Conservation (phyloP, 805 yeast genomes). For the Candida qinlingensis region DNA sequence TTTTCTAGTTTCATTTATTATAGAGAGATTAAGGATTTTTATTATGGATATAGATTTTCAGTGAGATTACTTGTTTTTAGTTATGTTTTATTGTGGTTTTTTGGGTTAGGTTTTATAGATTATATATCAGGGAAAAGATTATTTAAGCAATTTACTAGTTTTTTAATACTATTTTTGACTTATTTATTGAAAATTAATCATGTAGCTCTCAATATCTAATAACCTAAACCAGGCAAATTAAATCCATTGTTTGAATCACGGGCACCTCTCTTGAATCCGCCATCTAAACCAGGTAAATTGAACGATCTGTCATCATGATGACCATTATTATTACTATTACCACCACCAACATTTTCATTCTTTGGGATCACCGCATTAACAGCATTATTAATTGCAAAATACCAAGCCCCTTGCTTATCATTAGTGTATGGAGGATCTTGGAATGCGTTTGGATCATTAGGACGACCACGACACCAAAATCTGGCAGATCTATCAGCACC, state of each 20-base stretch:
- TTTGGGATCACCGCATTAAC: slow-evolving; percentile 30
- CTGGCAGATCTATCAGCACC: slow-evolving; percentile 90
- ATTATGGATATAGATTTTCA: no score
- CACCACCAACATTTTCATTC: slow-evolving; percentile 25
- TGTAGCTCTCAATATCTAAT: background rate
- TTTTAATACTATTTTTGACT: background rate
- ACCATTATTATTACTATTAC: background rate
- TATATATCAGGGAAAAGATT: background rate
- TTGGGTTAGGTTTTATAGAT: background rate
- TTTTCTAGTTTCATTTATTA: background rate
- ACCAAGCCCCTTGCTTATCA: slow-evolving; percentile 56
- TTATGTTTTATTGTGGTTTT: background rate
- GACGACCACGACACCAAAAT: slow-evolving; percentile 92
- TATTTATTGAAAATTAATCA: background rate
- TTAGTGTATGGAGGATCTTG: slow-evolving; percentile 77
- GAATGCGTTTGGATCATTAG: slow-evolving; percentile 79
- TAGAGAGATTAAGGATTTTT: no score
- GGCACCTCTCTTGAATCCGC: slow-evolving; percentile 5
- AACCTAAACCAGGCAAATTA: slow-evolving; percentile 14
- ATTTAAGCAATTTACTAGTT: no score
- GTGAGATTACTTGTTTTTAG: no score
- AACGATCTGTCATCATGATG: slow-evolving; percentile 6
- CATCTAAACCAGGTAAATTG: slow-evolving; percentile 17
- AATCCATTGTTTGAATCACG: slow-evolving; percentile 6
- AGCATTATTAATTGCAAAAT: slow-evolving; percentile 35